These are phyloP conservation scores for Trichophyton verrucosum DNA, from an alignment of 2,329 filamentous ascomycete genomes.

Conservation along the genomic window DNA sequence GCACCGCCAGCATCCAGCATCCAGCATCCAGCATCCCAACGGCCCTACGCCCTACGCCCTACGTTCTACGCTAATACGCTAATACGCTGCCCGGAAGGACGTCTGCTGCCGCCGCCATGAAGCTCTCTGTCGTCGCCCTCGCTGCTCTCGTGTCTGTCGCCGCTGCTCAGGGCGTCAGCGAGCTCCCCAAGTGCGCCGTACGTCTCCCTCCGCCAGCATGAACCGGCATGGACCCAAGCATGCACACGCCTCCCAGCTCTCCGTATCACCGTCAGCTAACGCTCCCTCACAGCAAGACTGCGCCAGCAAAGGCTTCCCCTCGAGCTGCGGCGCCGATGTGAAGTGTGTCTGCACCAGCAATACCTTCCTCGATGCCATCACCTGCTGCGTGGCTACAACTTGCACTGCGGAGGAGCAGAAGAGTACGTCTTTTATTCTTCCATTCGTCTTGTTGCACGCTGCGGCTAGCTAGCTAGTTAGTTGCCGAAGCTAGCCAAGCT, in stretches of 20 bases:
- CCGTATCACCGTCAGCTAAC: neutral
- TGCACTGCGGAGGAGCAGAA: conserved; percentile 35
- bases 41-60: neutral
- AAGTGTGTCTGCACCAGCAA: conserved; percentile 39
- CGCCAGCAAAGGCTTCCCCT: conserved; percentile 30
- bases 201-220: conserved; percentile 19
- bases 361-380: conserved; percentile 37
- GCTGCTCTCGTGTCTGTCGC: conserved; percentile 40
- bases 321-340: conserved; percentile 32
- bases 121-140: conserved; percentile 40
- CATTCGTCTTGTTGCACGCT: neutral
- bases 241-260: no score
- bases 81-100: neutral
- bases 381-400: conserved; percentile 38
- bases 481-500: no score
- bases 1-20: neutral
- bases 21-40: neutral
- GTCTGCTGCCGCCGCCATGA: conserved; percentile 30
- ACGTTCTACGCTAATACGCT: neutral
- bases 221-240: no score
- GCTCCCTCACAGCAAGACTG: conserved; percentile 23
- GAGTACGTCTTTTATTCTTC: conserved; percentile 18
- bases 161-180: conserved; percentile 34
- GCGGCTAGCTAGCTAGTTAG: no score
- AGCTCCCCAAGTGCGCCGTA: conserved; percentile 46